Evolutionary conservation across 2,329 filamentous ascomycete species (phyloP).

Genomic region (Phaeosphaeria sp.): DNA sequence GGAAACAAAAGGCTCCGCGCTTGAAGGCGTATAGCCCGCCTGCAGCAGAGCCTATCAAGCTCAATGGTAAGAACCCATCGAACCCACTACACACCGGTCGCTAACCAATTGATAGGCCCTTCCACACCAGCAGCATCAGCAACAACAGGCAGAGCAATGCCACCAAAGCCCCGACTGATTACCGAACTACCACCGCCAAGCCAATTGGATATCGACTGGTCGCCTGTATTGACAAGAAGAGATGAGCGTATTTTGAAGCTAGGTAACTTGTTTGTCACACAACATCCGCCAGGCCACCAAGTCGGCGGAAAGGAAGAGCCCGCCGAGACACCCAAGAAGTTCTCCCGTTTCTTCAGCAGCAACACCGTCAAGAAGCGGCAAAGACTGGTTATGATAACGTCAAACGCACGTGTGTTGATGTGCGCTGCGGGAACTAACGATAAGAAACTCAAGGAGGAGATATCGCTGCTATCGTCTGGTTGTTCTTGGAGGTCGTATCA

Average conservation of each 20-base stretch:
- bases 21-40: conserved; percentile 84
- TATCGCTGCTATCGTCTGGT: conserved; percentile 79
- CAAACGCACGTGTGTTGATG: conserved; percentile 85
- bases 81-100: conserved; percentile 5
- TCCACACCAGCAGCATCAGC: conserved; percentile 31
- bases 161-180: conserved; percentile 76
- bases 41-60: conserved; percentile 68
- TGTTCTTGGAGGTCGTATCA: conserved; percentile 79
- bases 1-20: conserved; percentile 88
- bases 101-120: conserved; percentile 35
- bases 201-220: conserved; percentile 98
- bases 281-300: conserved; percentile 77
- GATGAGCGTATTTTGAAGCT: conserved; percentile 96
- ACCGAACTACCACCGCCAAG: conserved; percentile 96
- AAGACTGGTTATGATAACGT: conserved; percentile 92
- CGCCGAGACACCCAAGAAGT: conserved; percentile 75
- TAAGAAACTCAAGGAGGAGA: conserved; percentile 91
- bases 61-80: conserved; percentile 48
- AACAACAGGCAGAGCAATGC: conserved; percentile 29
- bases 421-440: conserved; percentile 92
- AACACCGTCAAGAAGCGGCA: conserved; percentile 92
- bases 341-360: conserved; percentile 91
- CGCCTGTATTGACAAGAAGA: conserved; percentile 84
- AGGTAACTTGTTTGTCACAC: conserved; percentile 85
- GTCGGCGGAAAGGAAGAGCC: conserved; percentile 72